These are phyloP conservation scores for Astrephomene gubernaculifera DNA, from an alignment of 139 green algal genomes.

Conservation along the genomic window DNA sequence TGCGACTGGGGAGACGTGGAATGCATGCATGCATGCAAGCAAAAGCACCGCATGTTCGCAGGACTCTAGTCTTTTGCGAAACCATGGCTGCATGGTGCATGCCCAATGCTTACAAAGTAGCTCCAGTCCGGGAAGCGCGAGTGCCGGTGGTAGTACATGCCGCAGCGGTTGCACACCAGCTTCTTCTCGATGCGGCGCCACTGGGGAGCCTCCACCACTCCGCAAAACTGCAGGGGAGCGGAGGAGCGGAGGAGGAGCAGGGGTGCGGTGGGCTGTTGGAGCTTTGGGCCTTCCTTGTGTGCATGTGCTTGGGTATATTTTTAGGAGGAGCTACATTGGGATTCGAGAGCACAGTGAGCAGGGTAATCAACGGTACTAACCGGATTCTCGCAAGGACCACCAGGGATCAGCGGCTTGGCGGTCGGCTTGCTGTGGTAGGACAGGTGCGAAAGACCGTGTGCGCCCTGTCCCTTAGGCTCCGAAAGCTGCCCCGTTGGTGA, in stretches of 20 bases:
- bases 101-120: constrained; percentile 28
- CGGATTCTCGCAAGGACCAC: constrained; percentile 24
- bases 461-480: not conserved
- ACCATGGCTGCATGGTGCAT: not conserved
- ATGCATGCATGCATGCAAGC: not conserved
- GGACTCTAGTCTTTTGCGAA: not conserved
- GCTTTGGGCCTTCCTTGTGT: too few relatives aligned
- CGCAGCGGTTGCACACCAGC: constrained; percentile 44
- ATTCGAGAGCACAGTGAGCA: too few relatives aligned
- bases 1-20: not conserved
- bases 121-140: constrained; percentile 23
- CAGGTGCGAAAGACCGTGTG: not conserved
- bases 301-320: too few relatives aligned
- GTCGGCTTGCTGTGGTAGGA: not conserved
- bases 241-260: not conserved
- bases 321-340: too few relatives aligned
- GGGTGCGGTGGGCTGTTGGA: too few relatives aligned
- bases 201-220: constrained; percentile 34
- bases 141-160: constrained; percentile 46
- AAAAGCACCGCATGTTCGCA: not conserved
- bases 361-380: too few relatives aligned
- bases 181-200: constrained; percentile 46
- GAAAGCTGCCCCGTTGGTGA: not conserved
- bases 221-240: constrained; percentile 30
- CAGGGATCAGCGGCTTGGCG: constrained; percentile 6